A percentile compares a stretch with the other conserved stretches of the same genome.
Conservation (phyloP, 305 asterid species). For the Plantago coronopus region DNA sequence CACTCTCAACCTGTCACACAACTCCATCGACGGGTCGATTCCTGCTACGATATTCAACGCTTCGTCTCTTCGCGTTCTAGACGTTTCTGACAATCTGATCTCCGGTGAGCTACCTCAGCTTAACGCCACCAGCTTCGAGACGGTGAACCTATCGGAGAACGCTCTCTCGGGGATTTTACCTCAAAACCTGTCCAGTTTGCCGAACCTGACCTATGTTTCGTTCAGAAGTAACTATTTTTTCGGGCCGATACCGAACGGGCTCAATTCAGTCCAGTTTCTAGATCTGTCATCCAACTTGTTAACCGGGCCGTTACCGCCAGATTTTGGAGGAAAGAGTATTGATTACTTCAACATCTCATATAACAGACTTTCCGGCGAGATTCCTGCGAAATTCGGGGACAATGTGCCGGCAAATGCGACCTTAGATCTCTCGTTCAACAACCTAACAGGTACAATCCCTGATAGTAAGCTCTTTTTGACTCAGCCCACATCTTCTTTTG, state of each 20-base stretch:
- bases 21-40: conserved; percentile 68
- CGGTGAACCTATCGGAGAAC: conserved; percentile 77
- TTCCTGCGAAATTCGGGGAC: conserved; percentile 50
- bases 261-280: conserved; percentile 43
- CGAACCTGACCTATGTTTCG: conserved; percentile 45
- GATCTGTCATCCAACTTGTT: conserved; percentile 86
- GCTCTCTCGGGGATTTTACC: conserved; percentile 66
- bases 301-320: conserved; percentile 61
- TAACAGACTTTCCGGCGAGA: conserved; percentile 70
- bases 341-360: conserved; percentile 55
- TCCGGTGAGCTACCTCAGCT: conserved; percentile 59
- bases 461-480: conserved; percentile 34
- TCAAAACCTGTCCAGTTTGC: conserved; percentile 32
- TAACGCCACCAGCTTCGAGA: conserved; percentile 30
- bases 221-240: conserved; percentile 60
- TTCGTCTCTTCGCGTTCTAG: conserved; percentile 50
- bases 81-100: conserved; percentile 62
- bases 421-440: conserved; percentile 75
- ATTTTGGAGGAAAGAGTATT: conserved; percentile 52
- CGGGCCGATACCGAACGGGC: conserved; percentile 55
- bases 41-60: conserved; percentile 55
- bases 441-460: conserved; percentile 69
- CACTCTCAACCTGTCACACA: conserved; percentile 56
- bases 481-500: conserved; percentile 44
- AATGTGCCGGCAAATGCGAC: conserved; percentile 53